Evolutionary conservation across 257 asterid species (phyloP).

Genomic region (Lycium barbarum): DNA sequence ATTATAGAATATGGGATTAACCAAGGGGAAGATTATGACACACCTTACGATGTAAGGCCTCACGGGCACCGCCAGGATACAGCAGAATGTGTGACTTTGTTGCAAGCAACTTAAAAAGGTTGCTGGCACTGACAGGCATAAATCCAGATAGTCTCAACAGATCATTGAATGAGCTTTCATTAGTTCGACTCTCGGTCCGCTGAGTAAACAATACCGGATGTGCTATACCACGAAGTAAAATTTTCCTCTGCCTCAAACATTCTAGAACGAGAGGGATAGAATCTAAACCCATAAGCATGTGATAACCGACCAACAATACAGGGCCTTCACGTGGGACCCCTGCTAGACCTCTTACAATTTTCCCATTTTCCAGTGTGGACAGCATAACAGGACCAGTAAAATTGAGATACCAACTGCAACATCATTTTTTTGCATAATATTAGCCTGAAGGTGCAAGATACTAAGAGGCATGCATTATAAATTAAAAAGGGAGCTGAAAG

Average conservation of each 20-base stretch:
- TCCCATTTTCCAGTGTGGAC: constrained; percentile 84
- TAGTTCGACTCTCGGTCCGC: constrained; percentile 37
- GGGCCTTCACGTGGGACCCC: constrained; percentile 96
- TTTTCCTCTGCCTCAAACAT: constrained; percentile 63
- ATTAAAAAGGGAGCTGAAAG: constrained; percentile 24
- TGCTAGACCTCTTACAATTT: constrained; percentile 75
- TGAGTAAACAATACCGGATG: constrained; percentile 73
- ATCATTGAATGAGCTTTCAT: constrained; percentile 54
- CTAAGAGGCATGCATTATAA: constrained; percentile 3
- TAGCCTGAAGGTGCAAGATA: constrained; percentile 19
- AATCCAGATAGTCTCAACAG: constrained; percentile 70
- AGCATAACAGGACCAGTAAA: constrained; percentile 64
- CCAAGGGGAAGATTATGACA: constrained; percentile 19
- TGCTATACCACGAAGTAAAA: constrained; percentile 82
- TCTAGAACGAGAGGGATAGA: constrained; percentile 62
- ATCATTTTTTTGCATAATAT: constrained; percentile 16
- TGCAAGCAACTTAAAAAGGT: constrained; percentile 76
- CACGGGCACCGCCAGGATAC: constrained; percentile 99
- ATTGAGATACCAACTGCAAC: constrained; percentile 58
- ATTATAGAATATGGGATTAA: background rate
- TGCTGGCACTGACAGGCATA: constrained; percentile 73
- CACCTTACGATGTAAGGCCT: constrained; percentile 93
- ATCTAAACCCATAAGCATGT: constrained; percentile 92
- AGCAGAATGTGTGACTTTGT: constrained; percentile 86
- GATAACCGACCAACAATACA: constrained; percentile 88